Evolutionary conservation across 768 basidiomycete genomes (phyloP).

Genomic region (Pisolithus albus): DNA sequence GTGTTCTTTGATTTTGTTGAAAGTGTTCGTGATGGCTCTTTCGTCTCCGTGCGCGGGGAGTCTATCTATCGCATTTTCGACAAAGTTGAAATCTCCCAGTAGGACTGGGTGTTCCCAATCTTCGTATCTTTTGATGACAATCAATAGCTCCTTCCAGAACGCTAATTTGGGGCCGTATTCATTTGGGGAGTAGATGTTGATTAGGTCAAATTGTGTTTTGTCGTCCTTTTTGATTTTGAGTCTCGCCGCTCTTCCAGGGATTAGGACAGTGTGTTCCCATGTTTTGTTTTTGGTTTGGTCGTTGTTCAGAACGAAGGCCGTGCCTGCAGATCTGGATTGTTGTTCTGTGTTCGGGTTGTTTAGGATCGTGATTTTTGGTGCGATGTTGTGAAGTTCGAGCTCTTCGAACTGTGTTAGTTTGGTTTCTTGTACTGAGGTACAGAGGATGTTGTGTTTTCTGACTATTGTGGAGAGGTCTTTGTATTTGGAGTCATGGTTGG

Average conservation of each 20-base stretch:
- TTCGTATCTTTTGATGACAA: neutral
- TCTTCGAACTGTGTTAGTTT: neutral
- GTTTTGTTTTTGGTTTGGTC: neutral
- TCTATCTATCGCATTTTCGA: slow-evolving; percentile 32
- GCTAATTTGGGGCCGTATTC: neutral
- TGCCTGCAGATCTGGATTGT: neutral
- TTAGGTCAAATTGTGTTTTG: slow-evolving; percentile 13
- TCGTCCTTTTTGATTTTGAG: slow-evolving; percentile 11
- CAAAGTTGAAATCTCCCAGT: slow-evolving; percentile 37
- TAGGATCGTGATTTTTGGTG: neutral
- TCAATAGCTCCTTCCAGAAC: slow-evolving; percentile 24
- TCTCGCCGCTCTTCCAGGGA: slow-evolving; percentile 24
- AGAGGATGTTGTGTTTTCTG: neutral
- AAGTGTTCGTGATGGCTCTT: neutral
- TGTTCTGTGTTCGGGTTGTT: neutral
- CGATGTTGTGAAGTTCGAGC: fast-evolving
- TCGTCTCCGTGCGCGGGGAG: slow-evolving; percentile 22
- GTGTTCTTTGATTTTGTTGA: slow-evolving; percentile 6
- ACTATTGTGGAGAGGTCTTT: neutral
- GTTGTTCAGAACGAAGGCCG: neutral
- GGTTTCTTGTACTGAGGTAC: neutral
- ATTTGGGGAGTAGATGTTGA: slow-evolving; percentile 35
- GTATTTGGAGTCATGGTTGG: neutral
- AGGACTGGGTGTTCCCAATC: slow-evolving; percentile 26
- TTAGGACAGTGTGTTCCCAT: slow-evolving; percentile 3